These are phyloP conservation scores for Evernia prunastri DNA, from an alignment of 495 filamentous ascomycete species.

Conservation along the genomic window DNA sequence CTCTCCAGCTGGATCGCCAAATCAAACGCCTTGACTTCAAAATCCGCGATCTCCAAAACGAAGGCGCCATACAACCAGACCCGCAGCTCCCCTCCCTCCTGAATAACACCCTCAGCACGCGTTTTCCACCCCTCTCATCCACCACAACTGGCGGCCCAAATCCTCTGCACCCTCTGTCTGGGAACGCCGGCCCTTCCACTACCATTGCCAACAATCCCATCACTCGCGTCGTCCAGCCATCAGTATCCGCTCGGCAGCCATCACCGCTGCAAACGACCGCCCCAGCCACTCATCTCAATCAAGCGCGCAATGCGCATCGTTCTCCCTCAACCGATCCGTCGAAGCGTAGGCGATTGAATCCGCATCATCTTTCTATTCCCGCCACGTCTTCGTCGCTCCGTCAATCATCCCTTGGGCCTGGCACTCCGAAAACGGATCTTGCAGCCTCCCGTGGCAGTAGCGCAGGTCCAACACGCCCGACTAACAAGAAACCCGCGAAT, in stretches of 20 bases:
- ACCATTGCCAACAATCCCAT: conserved; percentile 41
- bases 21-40: conserved; percentile 79
- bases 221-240: conserved; percentile 36
- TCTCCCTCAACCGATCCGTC: conserved; percentile 72
- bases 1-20: conserved; percentile 65
- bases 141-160: conserved; percentile 41
- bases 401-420: conserved; percentile 75
- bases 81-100: conserved; percentile 75
- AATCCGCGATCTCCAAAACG: conserved; percentile 74
- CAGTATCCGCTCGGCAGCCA: conserved; percentile 40
- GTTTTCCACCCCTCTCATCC: conserved; percentile 45
- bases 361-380: conserved; percentile 58
- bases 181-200: conserved; percentile 36
- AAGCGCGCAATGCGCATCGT: conserved; percentile 48
- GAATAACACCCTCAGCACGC: conserved; percentile 51
- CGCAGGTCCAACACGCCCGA: conserved; percentile 23
- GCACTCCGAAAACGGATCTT: conserved; percentile 75
- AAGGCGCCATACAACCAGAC: conserved; percentile 68
- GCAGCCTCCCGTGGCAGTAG: conserved; percentile 20
- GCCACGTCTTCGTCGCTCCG: conserved; percentile 66
- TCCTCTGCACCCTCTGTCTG: conserved; percentile 38
- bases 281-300: conserved; percentile 23
- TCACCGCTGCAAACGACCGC: conserved; percentile 28
- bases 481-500: conserved; percentile 27
- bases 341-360: conserved; percentile 67